Conservation (phyloP, 148 eudicot genomes). For the Chenopodium quinoa region DNA sequence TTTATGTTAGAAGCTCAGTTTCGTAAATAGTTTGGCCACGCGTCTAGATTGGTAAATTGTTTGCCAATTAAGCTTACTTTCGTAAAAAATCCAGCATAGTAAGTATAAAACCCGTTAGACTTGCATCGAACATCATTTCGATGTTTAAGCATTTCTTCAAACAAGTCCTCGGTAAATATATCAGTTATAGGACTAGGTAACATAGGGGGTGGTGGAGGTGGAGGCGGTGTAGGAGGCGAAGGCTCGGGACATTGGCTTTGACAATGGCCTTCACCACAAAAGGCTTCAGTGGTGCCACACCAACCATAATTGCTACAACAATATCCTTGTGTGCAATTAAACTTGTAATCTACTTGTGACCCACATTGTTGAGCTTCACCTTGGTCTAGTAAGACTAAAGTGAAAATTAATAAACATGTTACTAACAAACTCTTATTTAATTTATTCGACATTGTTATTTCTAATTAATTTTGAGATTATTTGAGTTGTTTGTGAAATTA, state of each 20-base stretch:
- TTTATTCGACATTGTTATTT: background rate
- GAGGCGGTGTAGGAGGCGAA: conserved; percentile 6
- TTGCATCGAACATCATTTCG: conserved; percentile 32
- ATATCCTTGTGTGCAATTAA: conserved; percentile 21
- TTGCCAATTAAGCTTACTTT: too few relatives aligned
- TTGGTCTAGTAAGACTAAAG: background rate
- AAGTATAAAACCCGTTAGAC: conserved; percentile 32
- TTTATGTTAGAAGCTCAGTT: too few relatives aligned
- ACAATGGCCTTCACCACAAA: conserved; percentile 30
- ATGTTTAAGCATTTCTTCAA: conserved; percentile 26
- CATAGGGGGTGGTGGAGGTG: conserved; percentile 12
- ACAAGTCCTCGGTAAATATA: conserved; percentile 3
- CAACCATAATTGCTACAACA: conserved; percentile 37
- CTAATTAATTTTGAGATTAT: too few relatives aligned
- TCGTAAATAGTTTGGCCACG: too few relatives aligned
- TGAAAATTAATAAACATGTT: background rate
- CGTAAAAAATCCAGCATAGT: too few relatives aligned
- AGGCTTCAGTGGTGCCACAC: conserved; percentile 19
- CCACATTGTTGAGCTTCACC: conserved; percentile 12
- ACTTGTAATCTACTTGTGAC: conserved; percentile 16
- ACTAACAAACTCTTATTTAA: background rate
- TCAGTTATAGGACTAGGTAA: background rate
- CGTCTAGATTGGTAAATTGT: too few relatives aligned
- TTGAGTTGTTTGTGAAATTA: too few relatives aligned
- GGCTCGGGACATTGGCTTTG: conserved; percentile 34